phyloP scores from a whole-genome alignment of 768 basidiomycete genomes.

The Lactifluus pinguis region DNA sequence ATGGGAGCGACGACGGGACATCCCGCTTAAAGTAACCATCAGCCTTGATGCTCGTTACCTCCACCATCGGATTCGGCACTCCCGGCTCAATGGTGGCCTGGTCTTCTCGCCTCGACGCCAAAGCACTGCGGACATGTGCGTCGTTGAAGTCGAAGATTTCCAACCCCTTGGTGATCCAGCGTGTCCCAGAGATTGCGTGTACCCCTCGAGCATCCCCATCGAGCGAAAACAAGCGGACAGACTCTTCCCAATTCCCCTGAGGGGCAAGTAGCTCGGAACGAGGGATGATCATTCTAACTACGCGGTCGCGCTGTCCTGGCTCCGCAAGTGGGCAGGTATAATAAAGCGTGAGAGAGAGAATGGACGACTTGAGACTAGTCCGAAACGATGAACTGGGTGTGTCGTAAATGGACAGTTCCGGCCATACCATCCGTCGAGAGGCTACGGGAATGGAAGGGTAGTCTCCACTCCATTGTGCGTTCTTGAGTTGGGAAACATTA shows the following conservation, averaged over 20 bases:
- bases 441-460: background rate
- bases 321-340: background rate
- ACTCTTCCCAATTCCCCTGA: background rate
- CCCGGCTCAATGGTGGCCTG: background rate
- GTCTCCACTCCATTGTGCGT: background rate
- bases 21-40: background rate
- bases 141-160: background rate
- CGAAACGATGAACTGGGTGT: background rate
- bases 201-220: background rate
- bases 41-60: background rate
- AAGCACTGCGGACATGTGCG: background rate
- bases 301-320: background rate
- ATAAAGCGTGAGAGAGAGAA: background rate
- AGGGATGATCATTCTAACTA: background rate
- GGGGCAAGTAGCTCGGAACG: background rate
- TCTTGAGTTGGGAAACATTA: no score
- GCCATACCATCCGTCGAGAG: background rate
- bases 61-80: background rate
- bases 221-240: no score
- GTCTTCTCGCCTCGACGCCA: background rate
- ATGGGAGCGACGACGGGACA: background rate
- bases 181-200: background rate
- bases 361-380: background rate
- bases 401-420: background rate
- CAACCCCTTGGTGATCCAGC: background rate